Evolutionary conservation across 768 basidiomycete species (phyloP).

Genomic region (Termitomyces sp.): DNA sequence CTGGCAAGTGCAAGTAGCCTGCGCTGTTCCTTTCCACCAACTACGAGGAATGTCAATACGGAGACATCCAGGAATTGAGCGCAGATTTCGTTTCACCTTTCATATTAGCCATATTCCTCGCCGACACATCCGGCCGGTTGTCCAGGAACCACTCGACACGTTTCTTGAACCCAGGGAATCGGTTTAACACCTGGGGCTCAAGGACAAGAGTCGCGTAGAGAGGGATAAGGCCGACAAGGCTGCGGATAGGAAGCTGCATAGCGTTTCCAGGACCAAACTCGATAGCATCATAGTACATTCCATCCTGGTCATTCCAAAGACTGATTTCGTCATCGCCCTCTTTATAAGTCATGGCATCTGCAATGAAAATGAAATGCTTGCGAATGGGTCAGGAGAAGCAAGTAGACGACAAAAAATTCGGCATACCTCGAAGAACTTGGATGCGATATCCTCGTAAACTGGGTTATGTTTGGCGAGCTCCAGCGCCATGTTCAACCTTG

Average conservation of each 20-base stretch:
- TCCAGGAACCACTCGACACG: slow-evolving; percentile 98
- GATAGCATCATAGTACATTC: slow-evolving; percentile 98
- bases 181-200: slow-evolving; percentile 84
- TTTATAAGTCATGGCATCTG: slow-evolving; percentile 96
- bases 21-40: slow-evolving; percentile 77
- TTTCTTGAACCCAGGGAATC: slow-evolving; percentile 98
- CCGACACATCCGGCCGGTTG: slow-evolving; percentile 83
- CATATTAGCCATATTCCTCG: slow-evolving; percentile 96
- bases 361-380: slow-evolving; percentile 96
- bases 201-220: slow-evolving; percentile 93
- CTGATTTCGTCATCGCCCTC: slow-evolving; percentile 74
- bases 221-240: slow-evolving; percentile 96
- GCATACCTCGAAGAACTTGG: slow-evolving; percentile 88
- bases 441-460: slow-evolving; percentile 98
- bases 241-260: slow-evolving; percentile 91
- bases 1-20: slow-evolving; percentile 85
- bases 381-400: not conserved
- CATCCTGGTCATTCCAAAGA: slow-evolving; percentile 95
- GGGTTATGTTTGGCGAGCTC: slow-evolving; percentile 97
- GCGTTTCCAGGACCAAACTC: slow-evolving; percentile 77
- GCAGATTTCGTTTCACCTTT: slow-evolving; percentile 45
- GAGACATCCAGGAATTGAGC: not conserved
- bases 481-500: slow-evolving; percentile 92
- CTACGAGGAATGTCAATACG: slow-evolving; percentile 16
- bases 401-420: not conserved